Conservation (phyloP, 495 filamentous ascomycete species). For the Podospora sp. region DNA sequence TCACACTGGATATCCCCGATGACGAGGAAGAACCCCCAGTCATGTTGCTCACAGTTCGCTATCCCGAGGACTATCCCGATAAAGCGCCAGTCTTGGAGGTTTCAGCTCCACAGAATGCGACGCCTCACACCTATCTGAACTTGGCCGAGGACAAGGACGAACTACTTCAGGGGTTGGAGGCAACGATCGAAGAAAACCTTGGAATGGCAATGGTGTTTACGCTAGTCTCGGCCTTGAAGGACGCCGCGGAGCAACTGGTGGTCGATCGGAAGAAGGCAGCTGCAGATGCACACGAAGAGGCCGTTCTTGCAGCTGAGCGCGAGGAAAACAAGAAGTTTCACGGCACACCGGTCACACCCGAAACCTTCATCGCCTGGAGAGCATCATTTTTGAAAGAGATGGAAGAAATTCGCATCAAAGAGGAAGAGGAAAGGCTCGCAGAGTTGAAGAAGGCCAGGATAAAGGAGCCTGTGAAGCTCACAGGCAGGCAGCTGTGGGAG, state of each 20-base stretch:
- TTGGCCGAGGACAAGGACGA: constrained; percentile 64
- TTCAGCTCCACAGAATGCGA: constrained; percentile 66
- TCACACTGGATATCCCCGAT: constrained; percentile 73
- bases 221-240: constrained; percentile 81
- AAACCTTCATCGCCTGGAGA: constrained; percentile 83
- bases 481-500: constrained; percentile 85
- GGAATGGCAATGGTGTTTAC: constrained; percentile 99
- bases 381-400: constrained; percentile 76
- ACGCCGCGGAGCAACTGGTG: constrained; percentile 80
- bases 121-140: constrained; percentile 62
- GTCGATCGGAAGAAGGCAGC: constrained; percentile 63
- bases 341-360: constrained; percentile 80
- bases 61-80: constrained; percentile 87
- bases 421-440: constrained; percentile 70
- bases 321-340: constrained; percentile 97
- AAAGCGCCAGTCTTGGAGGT: constrained; percentile 79
- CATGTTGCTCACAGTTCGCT: constrained; percentile 78
- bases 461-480: constrained; percentile 66
- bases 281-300: constrained; percentile 64
- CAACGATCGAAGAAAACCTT: constrained; percentile 81
- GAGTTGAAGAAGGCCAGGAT: constrained; percentile 74
- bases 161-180: constrained; percentile 68
- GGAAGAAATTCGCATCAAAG: constrained; percentile 65
- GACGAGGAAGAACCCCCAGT: constrained; percentile 59
- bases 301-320: constrained; percentile 71